Evolutionary conservation across 768 basidiomycete genomes (phyloP).

Genomic region (Russula abietina): DNA sequence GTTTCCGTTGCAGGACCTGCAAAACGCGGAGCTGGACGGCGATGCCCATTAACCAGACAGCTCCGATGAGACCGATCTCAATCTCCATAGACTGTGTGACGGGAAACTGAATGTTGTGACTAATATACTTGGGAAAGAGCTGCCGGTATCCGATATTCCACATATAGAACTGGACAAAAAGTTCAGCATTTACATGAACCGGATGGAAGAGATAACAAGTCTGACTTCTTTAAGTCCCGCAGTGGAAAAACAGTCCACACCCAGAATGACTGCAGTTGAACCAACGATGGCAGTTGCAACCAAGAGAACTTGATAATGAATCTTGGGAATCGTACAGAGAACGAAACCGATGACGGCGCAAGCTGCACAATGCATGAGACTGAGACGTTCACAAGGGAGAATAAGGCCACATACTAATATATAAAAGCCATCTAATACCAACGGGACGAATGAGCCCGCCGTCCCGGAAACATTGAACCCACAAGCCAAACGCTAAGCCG

Average conservation of each 20-base stretch:
- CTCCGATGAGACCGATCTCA: slow-evolving; percentile 83
- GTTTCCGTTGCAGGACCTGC: slow-evolving; percentile 68
- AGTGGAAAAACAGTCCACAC: slow-evolving; percentile 89
- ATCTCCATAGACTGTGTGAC: slow-evolving; percentile 89
- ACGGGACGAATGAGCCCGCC: slow-evolving; percentile 76
- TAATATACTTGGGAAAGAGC: slow-evolving; percentile 72
- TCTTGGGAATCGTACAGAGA: slow-evolving; percentile 75
- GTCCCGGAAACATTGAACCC: slow-evolving; percentile 77
- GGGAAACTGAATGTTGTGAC: slow-evolving; percentile 67
- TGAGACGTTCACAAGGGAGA: slow-evolving; percentile 19
- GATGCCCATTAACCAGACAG: slow-evolving; percentile 77
- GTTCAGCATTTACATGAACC: slow-evolving; percentile 6
- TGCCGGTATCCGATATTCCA: slow-evolving; percentile 87
- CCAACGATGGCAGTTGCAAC: slow-evolving; percentile 87
- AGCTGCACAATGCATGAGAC: slow-evolving; percentile 37
- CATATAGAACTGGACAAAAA: slow-evolving; percentile 69
- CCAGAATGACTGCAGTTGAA: slow-evolving; percentile 83
- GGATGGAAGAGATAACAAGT: slow-evolving; percentile 9
- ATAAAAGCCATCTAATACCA: slow-evolving; percentile 84
- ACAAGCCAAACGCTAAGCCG: slow-evolving; percentile 82
- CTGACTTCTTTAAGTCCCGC: slow-evolving; percentile 87
- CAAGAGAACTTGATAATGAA: slow-evolving; percentile 84
- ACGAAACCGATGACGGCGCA: slow-evolving; percentile 75
- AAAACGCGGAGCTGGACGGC: slow-evolving; percentile 88
- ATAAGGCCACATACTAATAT: slow-evolving; percentile 54